These are phyloP conservation scores for Leptographium lundbergii DNA, from an alignment of 2,329 filamentous ascomycete species.

Conservation along the genomic window DNA sequence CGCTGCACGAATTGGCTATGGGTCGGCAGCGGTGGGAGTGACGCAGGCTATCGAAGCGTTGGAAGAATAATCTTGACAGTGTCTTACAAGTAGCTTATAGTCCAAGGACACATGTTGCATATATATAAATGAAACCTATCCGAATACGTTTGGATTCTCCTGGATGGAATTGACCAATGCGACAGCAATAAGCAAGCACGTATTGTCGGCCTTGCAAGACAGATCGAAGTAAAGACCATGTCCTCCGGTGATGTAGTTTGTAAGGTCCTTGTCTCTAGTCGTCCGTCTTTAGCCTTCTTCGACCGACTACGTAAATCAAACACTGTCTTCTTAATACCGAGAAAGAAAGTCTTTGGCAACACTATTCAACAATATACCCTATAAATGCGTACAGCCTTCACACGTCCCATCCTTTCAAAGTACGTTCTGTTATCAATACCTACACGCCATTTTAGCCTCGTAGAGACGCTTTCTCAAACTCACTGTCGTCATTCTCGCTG, in stretches of 20 bases:
- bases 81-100: no score
- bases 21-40: no score
- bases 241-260: slow-evolving; percentile 9
- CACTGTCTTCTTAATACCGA: slow-evolving; percentile 16
- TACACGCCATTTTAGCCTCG: not conserved
- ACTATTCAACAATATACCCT: slow-evolving; percentile 16
- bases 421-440: not conserved
- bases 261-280: slow-evolving; percentile 18
- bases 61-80: no score
- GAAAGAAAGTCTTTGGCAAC: slow-evolving; percentile 8
- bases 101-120: no score
- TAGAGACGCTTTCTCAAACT: not conserved
- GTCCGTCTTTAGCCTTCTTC: slow-evolving; percentile 9
- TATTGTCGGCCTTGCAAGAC: slow-evolving; percentile 10
- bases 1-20: no score
- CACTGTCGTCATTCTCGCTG: not conserved
- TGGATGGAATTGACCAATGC: slow-evolving; percentile 18
- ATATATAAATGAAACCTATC: no score
- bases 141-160: slow-evolving; percentile 15
- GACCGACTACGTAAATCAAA: slow-evolving; percentile 11
- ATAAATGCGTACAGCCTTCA: no score
- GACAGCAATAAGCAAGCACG: slow-evolving; percentile 6
- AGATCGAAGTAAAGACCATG: slow-evolving; percentile 3
- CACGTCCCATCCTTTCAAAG: no score
- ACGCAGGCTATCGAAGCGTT: no score